phyloP scores from a whole-genome alignment of 805 yeast species.

The Saturnispora sanitii region DNA sequence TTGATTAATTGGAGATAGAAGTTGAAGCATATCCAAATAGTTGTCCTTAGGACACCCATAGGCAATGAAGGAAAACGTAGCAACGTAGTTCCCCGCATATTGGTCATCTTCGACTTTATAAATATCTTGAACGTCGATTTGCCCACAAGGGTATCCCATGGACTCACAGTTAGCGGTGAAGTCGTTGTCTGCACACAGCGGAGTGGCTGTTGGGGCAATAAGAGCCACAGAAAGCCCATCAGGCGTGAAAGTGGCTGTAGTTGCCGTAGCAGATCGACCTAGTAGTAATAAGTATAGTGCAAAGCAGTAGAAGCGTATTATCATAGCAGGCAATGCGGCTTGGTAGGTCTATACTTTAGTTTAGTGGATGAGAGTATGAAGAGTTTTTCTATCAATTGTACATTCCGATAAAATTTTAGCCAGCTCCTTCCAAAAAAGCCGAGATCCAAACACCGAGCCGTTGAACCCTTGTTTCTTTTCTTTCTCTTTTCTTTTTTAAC shows the following conservation, averaged over 20 bases:
- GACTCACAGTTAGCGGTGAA: background rate
- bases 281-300: background rate
- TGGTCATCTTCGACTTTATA: background rate
- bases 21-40: background rate
- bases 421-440: too few relatives aligned
- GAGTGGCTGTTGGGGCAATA: background rate
- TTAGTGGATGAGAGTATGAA: too few relatives aligned
- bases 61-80: constrained; percentile 5
- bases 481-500: too few relatives aligned
- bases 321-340: too few relatives aligned
- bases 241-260: background rate
- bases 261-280: background rate
- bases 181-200: background rate
- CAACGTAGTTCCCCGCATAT: background rate
- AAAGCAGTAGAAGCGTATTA: background rate
- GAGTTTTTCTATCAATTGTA: too few relatives aligned
- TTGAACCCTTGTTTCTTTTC: too few relatives aligned
- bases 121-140: background rate
- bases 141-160: background rate
- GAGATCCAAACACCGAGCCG: too few relatives aligned
- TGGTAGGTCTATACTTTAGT: too few relatives aligned
- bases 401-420: too few relatives aligned
- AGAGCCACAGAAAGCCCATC: background rate
- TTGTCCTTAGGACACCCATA: background rate
- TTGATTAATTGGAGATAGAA: background rate